phyloP scores from a whole-genome alignment of 805 yeast genomes.

The Yarrowia alimentaria region DNA sequence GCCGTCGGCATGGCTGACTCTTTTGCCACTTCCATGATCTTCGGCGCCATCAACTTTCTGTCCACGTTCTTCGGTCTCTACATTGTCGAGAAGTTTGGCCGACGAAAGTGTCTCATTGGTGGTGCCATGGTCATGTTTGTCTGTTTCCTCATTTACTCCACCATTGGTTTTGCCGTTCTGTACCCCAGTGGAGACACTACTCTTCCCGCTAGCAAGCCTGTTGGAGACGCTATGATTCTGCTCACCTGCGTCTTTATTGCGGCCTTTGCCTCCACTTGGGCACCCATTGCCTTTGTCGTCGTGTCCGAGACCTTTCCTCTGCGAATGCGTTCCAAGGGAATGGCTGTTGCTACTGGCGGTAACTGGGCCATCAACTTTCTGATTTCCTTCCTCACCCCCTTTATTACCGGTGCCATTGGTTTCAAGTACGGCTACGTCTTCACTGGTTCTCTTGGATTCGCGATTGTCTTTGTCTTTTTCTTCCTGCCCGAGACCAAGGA shows the following conservation, averaged over 20 bases:
- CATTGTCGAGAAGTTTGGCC: slow-evolving; percentile 52
- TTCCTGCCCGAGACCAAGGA: slow-evolving; percentile 78
- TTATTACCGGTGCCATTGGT: slow-evolving; percentile 58
- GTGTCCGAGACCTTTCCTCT: slow-evolving; percentile 65
- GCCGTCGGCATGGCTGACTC: slow-evolving; percentile 48
- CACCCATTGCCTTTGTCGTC: slow-evolving; percentile 65
- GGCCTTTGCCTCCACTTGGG: slow-evolving; percentile 58
- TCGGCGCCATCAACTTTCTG: slow-evolving; percentile 53
- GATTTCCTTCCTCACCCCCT: slow-evolving; percentile 68
- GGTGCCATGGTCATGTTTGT: slow-evolving; percentile 52
- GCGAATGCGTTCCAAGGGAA: slow-evolving; percentile 60
- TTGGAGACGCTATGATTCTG: slow-evolving; percentile 55
- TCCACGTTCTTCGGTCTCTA: slow-evolving; percentile 51
- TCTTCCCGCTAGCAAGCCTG: slow-evolving; percentile 38
- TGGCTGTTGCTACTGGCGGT: slow-evolving; percentile 56
- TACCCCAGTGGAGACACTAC: slow-evolving; percentile 40
- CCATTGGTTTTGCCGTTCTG: slow-evolving; percentile 46
- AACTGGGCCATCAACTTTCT: slow-evolving; percentile 48
- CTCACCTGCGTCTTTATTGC: slow-evolving; percentile 53
- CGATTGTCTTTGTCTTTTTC: slow-evolving; percentile 67
- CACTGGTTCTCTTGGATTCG: slow-evolving; percentile 58
- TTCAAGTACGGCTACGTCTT: slow-evolving; percentile 66
- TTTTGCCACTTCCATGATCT: slow-evolving; percentile 53
- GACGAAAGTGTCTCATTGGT: slow-evolving; percentile 47
- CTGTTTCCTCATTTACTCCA: slow-evolving; percentile 53